phyloP scores from a whole-genome alignment of 495 filamentous ascomycete species.

The Chaetomidium leptoderma region DNA sequence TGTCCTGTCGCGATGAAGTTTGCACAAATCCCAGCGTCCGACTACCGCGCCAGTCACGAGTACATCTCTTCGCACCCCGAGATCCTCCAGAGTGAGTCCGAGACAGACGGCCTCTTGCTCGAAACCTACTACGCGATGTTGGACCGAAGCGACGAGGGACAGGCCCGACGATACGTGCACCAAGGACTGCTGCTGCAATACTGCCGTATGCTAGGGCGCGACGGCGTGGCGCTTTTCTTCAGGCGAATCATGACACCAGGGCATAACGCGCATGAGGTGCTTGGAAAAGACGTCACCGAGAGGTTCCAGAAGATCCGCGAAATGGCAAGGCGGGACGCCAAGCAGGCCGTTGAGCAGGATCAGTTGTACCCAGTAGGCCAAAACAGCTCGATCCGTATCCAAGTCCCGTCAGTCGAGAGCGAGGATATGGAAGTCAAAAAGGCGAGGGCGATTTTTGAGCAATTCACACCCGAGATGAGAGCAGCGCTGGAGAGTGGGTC shows the following conservation, averaged over 20 bases:
- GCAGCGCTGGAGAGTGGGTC: conserved; percentile 77
- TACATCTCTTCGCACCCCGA: conserved; percentile 72
- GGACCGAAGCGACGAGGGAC: conserved; percentile 44
- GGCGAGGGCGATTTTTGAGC: conserved; percentile 72
- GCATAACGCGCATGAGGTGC: conserved; percentile 84
- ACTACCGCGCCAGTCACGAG: conserved; percentile 65
- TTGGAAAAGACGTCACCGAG: conserved; percentile 83
- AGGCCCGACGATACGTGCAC: conserved; percentile 83
- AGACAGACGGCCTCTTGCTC: conserved; percentile 87
- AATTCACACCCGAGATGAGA: conserved; percentile 74
- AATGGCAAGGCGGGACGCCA: conserved; percentile 55
- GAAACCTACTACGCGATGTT: conserved; percentile 84
- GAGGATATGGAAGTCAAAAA: conserved; percentile 62
- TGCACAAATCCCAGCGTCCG: conserved; percentile 66
- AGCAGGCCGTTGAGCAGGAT: conserved; percentile 80
- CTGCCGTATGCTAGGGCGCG: conserved; percentile 81
- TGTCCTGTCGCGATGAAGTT: conserved; percentile 66
- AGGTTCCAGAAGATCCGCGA: conserved; percentile 75
- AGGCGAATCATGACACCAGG: conserved; percentile 87
- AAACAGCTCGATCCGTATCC: conserved; percentile 73
- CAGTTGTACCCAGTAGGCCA: conserved; percentile 77
- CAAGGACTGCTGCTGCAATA: conserved; percentile 90
- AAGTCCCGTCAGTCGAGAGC: conserved; percentile 62
- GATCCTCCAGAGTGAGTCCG: conserved; percentile 69
- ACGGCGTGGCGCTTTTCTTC: conserved; percentile 93